phyloP scores from a whole-genome alignment of 1,139 yeast species.

The Lodderomyces jiufengensis region DNA sequence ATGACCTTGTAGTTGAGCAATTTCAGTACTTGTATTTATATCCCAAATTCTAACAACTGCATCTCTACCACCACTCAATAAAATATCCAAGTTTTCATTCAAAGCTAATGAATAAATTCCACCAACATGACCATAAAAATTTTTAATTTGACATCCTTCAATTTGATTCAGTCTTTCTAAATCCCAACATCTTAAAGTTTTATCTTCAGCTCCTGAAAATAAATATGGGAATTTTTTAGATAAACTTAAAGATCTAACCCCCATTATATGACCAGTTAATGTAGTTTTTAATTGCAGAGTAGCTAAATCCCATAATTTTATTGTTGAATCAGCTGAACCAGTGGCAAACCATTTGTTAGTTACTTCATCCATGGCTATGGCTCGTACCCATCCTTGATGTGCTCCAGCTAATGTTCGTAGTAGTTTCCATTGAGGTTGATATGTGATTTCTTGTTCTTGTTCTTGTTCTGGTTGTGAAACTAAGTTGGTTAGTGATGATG shows the following conservation, averaged over 20 bases:
- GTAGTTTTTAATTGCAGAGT: constrained; percentile 67
- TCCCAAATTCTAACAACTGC: constrained; percentile 92
- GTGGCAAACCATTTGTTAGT: constrained; percentile 89
- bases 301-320: constrained; percentile 90
- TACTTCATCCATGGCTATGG: constrained; percentile 72
- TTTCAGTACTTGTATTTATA: constrained; percentile 71
- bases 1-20: constrained; percentile 82
- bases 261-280: constrained; percentile 88
- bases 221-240: constrained; percentile 80
- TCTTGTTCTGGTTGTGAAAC: constrained; percentile 2
- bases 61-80: constrained; percentile 92
- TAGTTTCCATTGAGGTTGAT: constrained; percentile 51
- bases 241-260: constrained; percentile 72
- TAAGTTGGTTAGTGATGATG: constrained; percentile 1
- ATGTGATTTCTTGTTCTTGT: not conserved
- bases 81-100: constrained; percentile 82
- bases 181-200: constrained; percentile 96
- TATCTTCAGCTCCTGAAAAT: constrained; percentile 92
- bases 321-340: constrained; percentile 84
- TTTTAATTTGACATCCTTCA: constrained; percentile 57
- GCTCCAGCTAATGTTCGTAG: constrained; percentile 74
- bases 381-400: constrained; percentile 90
- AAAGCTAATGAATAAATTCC: constrained; percentile 81
- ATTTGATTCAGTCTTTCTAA: constrained; percentile 73
- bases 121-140: constrained; percentile 91